Evolutionary conservation across 1,284 basidiomycete genomes (phyloP), one percentile per base, ranked within the genome.

Genomic region (Grifola frondosa): DNA sequence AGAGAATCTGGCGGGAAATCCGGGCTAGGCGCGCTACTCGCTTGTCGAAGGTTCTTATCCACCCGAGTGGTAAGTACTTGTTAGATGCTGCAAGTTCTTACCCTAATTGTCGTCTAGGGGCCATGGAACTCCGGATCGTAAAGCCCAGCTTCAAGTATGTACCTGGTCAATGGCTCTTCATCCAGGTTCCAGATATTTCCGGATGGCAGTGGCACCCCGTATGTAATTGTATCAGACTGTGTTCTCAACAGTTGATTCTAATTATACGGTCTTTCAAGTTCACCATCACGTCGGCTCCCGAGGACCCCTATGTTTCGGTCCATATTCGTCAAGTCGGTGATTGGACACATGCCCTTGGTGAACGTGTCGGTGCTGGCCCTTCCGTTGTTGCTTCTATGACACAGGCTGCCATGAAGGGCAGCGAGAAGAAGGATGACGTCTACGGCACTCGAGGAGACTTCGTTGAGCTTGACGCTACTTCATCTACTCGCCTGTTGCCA

Each of bases 251-350:
- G 2, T 23, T 15, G 12, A n/a, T 15, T 8, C 25, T 53, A 31
- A 49, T 34, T 35, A 37, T 33, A 43, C 44, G 20, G 29, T 31
- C 30, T 31, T 39, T 30, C 30, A 56, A 92, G 81, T 94, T 95
- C 67, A 94, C 91, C 29, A 94, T 95, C 67, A 93, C 91, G 0
- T 92, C 89, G 35, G 90, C 92, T 13, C 91, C 91, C 2, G 90
- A 92, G 56, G 91, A 94, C 57, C 87, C 90, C 2, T 94, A 91
- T 62, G 78, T 94, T 25, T 91, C 89, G 16, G 67, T 95, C 31
- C 92, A 94, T 64, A 86, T 95, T 54, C 88, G 90, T 63, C 91
- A 94, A 71, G 89, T 89, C 40, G 90, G 91, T 50, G 92, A 96
- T 64, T 95, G 81, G 71, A 94, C 91, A 4, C 75, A 75, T 40